These are phyloP conservation scores for Selaginella tamariscina DNA, from an alignment of 75 land plant species.

Conservation along the genomic window DNA sequence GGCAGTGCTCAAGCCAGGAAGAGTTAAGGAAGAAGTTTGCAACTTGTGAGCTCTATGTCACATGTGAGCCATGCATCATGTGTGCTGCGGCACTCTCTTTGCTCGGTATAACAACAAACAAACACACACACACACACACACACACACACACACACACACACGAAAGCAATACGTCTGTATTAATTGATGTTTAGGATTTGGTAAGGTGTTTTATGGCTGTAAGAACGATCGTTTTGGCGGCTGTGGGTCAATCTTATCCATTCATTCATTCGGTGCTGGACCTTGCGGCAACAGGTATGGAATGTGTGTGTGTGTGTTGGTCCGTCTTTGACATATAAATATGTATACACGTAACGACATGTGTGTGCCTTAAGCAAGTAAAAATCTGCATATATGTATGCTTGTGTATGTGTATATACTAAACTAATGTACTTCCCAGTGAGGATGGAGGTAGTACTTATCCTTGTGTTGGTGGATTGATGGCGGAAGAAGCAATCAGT, in stretches of 20 bases:
- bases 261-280: conserved; percentile 44
- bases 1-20: conserved; percentile 33
- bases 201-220: conserved; percentile 82
- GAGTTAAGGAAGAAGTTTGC: conserved; percentile 50
- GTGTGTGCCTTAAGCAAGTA: too few species aligned
- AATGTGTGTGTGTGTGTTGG: too few species aligned
- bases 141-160: too few species aligned
- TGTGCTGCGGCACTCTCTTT: conserved; percentile 85
- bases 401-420: too few species aligned
- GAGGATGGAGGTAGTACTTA: conserved; percentile 32
- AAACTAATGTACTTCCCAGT: too few species aligned
- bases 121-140: too few species aligned
- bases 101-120: too few species aligned
- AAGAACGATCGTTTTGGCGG: conserved; percentile 98
- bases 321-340: too few species aligned
- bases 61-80: conserved; percentile 99
- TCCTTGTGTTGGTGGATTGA: conserved; percentile 61
- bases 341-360: too few species aligned
- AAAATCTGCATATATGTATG: too few species aligned
- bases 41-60: conserved; percentile 67
- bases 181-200: conserved; percentile 36
- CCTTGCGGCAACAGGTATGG: conserved; percentile 21
- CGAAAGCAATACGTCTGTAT: not conserved
- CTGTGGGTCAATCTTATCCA: conserved; percentile 74
- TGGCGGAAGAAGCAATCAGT: conserved; percentile 77